phyloP scores from a whole-genome alignment of 192 early-diverging fungal genomes.

The Lunasporangiospora selenospora region DNA sequence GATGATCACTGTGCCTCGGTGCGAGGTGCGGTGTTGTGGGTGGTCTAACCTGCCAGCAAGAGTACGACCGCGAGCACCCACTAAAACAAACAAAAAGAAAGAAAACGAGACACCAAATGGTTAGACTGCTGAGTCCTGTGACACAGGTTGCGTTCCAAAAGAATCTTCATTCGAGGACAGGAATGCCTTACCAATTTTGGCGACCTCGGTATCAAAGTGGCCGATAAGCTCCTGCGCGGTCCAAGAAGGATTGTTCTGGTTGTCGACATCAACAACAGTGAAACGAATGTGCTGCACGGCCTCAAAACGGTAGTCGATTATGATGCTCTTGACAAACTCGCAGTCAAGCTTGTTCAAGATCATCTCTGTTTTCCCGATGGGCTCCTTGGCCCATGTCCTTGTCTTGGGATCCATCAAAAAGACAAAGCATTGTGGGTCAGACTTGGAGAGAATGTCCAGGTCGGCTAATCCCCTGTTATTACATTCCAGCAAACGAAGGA shows the following conservation, averaged over 20 bases:
- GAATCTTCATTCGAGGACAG: too few species aligned
- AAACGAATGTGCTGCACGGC: constrained; percentile 49
- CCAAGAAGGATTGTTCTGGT: constrained; percentile 44
- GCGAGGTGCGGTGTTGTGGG: constrained; percentile 28
- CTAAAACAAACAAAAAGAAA: too few species aligned
- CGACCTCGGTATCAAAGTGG: constrained; percentile 52
- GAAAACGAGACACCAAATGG: too few species aligned
- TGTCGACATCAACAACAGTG: constrained; percentile 49
- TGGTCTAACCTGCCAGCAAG: constrained; percentile 37
- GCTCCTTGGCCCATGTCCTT: constrained; percentile 34
- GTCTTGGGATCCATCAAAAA: constrained; percentile 43
- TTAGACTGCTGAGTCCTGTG: too few species aligned
- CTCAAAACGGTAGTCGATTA: constrained; percentile 60
- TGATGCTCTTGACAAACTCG: constrained; percentile 54
- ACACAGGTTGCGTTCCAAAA: too few species aligned
- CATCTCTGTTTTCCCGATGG: constrained; percentile 52
- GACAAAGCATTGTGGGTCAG: constrained; percentile 47
- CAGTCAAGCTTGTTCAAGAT: constrained; percentile 58
- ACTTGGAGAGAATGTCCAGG: constrained; percentile 49
- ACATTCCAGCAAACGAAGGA: too few species aligned
- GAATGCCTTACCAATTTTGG: constrained; percentile 45
- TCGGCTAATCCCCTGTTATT: constrained; percentile 31
- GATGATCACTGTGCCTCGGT: constrained; percentile 54
- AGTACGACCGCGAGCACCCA: constrained; percentile 39
- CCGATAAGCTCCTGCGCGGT: constrained; percentile 48